phyloP scores from a whole-genome alignment of 2,329 filamentous ascomycete species.

The Colletotrichum spinosum region DNA sequence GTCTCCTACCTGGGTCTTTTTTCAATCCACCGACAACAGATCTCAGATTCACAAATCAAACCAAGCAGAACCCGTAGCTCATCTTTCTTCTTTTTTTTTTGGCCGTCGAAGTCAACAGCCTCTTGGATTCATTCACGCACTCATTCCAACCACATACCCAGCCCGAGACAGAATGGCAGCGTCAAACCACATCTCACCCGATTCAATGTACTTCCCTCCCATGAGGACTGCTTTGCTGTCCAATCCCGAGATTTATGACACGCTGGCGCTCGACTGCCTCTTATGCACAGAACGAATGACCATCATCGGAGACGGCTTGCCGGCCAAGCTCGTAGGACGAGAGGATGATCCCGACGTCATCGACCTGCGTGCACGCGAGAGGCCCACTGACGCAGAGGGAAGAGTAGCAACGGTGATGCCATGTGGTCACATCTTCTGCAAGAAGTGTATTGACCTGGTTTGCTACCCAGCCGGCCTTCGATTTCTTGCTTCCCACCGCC shows the following conservation, averaged over 20 bases:
- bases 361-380: too few relatives aligned
- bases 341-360: not conserved
- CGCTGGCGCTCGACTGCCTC: not conserved
- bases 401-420: constrained; percentile 10
- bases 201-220: not conserved
- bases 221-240: not conserved
- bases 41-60: too few relatives aligned
- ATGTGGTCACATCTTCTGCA: constrained; percentile 26
- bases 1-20: too few relatives aligned
- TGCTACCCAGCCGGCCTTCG: constrained; percentile 1
- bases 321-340: not conserved
- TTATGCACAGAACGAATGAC: not conserved
- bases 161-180: not conserved
- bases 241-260: not conserved
- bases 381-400: not conserved
- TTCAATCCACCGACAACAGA: too few relatives aligned
- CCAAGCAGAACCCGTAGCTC: too few relatives aligned
- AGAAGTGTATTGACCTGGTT: constrained; percentile 3
- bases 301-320: not conserved
- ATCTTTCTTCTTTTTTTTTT: too few relatives aligned
- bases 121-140: too few relatives aligned
- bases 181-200: not conserved
- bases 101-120: too few relatives aligned
- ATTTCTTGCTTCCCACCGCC: not conserved
- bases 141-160: not conserved